Evolutionary conservation across 495 filamentous ascomycete species (phyloP), one percentile per base, ranked within the genome.

Genomic region (Daldinia decipiens): DNA sequence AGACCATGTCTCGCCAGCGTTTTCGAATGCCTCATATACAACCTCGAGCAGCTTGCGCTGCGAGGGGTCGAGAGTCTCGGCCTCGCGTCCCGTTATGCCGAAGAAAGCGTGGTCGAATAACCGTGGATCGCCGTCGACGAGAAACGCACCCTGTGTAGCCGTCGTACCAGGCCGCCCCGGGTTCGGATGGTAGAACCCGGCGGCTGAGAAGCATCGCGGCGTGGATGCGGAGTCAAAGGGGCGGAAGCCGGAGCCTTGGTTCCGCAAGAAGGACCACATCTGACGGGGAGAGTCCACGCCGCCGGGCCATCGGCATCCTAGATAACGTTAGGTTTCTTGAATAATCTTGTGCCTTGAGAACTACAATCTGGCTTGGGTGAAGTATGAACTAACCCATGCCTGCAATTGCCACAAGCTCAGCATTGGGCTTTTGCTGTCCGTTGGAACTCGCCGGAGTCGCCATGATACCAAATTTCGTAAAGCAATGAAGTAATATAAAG

Each of bases 221-320:
- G 15, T 40, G 7, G 39, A 40, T 17, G 15, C 39, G n/a, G 39
- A 40, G 13, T 40, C 15, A 7, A 40, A 40, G 39, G 39, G 13
- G 39, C 39, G 39, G 15, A 40, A 40, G 39, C 39, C 39, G 8
- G 4, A 40, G 4, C 39, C 39, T 2, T 17, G 13, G 13, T 17
- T 40, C n/a, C 39, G 39, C 39, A 40, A 17, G 39, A 40, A 40
- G n/a, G 39, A 40, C 39, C 39, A 40, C 39, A 40, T 40, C 39
- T 17, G 15, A 0, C 39, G 39, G 39, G 39, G 39, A 7, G 39
- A 40, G 15, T 40, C 39, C 4, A 40, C 39, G 39, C 39, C 39
- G n/a, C 39, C 39, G 4, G 39, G 39, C 39, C 39, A 40, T n/a
- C 39, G 39, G 4, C 39, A 40, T 4, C 39, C 39, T 40, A 6